Percentiles rank a stretch among this genome's conserved stretches.
Conservation (phyloP, 2,329 filamentous ascomycete genomes). For the Madurella mycetomatis region DNA sequence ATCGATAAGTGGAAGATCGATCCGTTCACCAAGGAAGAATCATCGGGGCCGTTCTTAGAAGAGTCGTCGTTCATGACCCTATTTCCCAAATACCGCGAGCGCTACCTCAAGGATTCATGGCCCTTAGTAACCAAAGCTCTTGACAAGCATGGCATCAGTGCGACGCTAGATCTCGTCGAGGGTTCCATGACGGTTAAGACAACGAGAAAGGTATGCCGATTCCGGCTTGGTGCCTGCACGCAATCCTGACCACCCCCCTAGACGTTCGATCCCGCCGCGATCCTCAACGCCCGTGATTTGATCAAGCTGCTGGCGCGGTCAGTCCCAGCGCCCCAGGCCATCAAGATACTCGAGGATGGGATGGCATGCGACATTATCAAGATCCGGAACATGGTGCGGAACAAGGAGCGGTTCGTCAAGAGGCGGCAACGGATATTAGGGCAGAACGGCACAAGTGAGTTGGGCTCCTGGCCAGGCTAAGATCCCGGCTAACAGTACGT, state of each 20-base stretch:
- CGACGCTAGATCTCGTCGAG: constrained; percentile 89
- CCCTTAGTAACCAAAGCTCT: constrained; percentile 82
- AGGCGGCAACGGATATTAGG: constrained; percentile 87
- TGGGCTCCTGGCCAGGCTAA: neutral
- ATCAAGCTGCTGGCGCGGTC: constrained; percentile 89
- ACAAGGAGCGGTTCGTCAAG: constrained; percentile 95
- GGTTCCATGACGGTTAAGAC: constrained; percentile 97
- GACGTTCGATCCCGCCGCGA: constrained; percentile 86
- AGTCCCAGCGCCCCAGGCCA: constrained; percentile 85
- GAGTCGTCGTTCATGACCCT: constrained; percentile 85
- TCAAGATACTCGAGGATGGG: constrained; percentile 91
- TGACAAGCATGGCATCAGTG: constrained; percentile 83
- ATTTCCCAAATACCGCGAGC: constrained; percentile 95
- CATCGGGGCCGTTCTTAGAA: constrained; percentile 75
- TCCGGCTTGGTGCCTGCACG: constrained; percentile 33
- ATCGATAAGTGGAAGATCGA: constrained; percentile 97
- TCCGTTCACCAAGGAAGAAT: constrained; percentile 72
- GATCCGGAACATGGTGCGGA: constrained; percentile 82
- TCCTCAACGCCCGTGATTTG: constrained; percentile 88
- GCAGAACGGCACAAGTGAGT: constrained; percentile 72
- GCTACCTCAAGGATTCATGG: constrained; percentile 90
- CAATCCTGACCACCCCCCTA: constrained; percentile 26
- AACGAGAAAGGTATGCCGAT: constrained; percentile 67
- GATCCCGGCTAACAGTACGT: constrained; percentile 5
- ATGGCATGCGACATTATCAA: constrained; percentile 94